These are phyloP conservation scores for Leccinellum rugosiceps DNA, from an alignment of 768 basidiomycete species.

Conservation along the genomic window DNA sequence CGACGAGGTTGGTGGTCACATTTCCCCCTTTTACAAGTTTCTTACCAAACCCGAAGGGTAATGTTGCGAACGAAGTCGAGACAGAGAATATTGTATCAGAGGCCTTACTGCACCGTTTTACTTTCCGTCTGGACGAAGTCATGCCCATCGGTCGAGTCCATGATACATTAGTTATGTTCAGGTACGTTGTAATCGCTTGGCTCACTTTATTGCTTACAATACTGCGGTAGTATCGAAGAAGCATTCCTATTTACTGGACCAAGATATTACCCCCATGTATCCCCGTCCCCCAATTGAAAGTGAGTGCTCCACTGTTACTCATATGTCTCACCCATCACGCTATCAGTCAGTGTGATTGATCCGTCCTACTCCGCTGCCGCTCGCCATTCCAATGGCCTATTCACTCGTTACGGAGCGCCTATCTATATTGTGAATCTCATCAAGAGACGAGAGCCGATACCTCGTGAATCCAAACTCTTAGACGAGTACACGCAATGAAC, in stretches of 20 bases:
- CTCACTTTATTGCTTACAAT: neutral
- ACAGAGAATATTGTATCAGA: slow-evolving; percentile 97
- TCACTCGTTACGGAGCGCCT: slow-evolving; percentile 85
- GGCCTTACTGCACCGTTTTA: slow-evolving; percentile 84
- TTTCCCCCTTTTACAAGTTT: neutral
- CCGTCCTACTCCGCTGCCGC: slow-evolving; percentile 94
- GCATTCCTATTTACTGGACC: slow-evolving; percentile 98
- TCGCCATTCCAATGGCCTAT: slow-evolving; percentile 87
- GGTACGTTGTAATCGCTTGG: slow-evolving; percentile 34
- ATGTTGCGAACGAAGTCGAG: slow-evolving; percentile 98
- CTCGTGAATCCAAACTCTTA: slow-evolving; percentile 85
- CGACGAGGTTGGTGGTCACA: slow-evolving; percentile 59
- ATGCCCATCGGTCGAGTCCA: slow-evolving; percentile 62
- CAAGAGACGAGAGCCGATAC: slow-evolving; percentile 75
- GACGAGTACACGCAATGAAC: slow-evolving; percentile 91
- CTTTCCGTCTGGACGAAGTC: slow-evolving; percentile 47
- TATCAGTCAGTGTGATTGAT: slow-evolving; percentile 83
- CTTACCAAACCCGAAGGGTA: slow-evolving; percentile 57
- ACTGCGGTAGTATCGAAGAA: slow-evolving; percentile 74
- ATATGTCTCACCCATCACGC: slow-evolving; percentile 2
- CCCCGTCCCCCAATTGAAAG: slow-evolving; percentile 96
- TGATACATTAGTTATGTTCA: slow-evolving; percentile 96
- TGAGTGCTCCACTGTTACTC: slow-evolving; percentile 36
- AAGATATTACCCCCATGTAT: slow-evolving; percentile 87
- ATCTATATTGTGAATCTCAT: slow-evolving; percentile 92